phyloP scores from a whole-genome alignment of 495 filamentous ascomycete species.

The Physcia stellaris region DNA sequence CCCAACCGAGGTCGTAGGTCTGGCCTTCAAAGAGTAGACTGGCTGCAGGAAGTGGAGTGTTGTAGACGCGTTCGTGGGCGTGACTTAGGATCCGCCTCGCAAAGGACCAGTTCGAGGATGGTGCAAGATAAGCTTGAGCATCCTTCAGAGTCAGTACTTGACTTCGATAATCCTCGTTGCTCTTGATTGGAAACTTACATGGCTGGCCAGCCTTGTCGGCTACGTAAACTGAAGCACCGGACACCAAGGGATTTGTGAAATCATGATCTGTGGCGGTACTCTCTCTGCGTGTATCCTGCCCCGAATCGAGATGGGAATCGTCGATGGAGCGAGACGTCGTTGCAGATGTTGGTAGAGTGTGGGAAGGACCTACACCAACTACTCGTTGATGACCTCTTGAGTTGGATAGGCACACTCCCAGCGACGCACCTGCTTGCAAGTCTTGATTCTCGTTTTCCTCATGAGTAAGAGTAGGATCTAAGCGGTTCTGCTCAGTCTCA shows the following conservation, averaged over 20 bases:
- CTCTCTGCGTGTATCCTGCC: slow-evolving; percentile 1
- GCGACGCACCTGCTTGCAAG: not conserved
- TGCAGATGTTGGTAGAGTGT: not conserved
- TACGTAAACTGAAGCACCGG: slow-evolving; percentile 24
- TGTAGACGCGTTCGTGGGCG: slow-evolving; percentile 25
- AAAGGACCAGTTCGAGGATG: slow-evolving; percentile 36
- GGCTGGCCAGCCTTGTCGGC: slow-evolving; percentile 20
- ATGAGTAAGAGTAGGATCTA: too few species aligned
- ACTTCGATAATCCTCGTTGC: slow-evolving; percentile 6
- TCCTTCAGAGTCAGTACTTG: not conserved
- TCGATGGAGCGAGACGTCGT: slow-evolving; percentile 8
- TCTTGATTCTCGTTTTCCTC: not conserved
- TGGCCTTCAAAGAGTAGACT: slow-evolving; percentile 26
- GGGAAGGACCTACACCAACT: not conserved
- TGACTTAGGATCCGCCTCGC: slow-evolving; percentile 26
- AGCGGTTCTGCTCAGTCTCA: slow-evolving; percentile 7
- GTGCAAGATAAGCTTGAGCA: slow-evolving; percentile 32
- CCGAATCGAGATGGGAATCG: slow-evolving; percentile 8
- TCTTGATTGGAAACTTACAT: slow-evolving; percentile 13
- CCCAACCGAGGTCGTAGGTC: slow-evolving; percentile 30
- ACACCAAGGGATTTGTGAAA: slow-evolving; percentile 26
- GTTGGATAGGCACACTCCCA: slow-evolving; percentile 6
- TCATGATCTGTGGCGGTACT: slow-evolving; percentile 10
- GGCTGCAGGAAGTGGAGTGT: slow-evolving; percentile 22
- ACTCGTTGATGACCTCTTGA: not conserved